Percentiles rank a stretch among this genome's conserved stretches.
Evolutionary conservation across 306 rosid genomes (phyloP).

Genomic region (Dryas alaskensis): DNA sequence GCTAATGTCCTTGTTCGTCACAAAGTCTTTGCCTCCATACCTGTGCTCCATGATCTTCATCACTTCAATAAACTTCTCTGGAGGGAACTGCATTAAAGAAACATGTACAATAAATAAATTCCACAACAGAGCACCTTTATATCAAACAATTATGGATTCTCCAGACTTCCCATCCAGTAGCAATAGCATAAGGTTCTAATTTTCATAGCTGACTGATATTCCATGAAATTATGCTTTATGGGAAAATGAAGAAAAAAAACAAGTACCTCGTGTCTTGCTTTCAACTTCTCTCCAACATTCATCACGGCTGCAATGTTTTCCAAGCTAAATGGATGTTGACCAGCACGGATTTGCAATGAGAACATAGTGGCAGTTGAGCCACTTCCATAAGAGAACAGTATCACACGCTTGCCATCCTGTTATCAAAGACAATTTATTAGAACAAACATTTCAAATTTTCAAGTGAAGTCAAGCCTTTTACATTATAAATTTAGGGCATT

Average conservation of each 20-base stretch:
- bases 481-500: constrained; percentile 15
- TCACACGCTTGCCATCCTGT: constrained; percentile 73
- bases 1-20: constrained; percentile 79
- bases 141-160: background rate
- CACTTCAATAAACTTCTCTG: constrained; percentile 75
- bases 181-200: background rate
- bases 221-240: background rate
- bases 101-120: constrained; percentile 26
- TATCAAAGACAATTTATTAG: constrained; percentile 10
- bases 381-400: constrained; percentile 93
- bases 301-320: constrained; percentile 70
- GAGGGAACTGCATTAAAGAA: constrained; percentile 53
- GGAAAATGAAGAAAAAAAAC: constrained; percentile 10
- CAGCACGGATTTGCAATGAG: constrained; percentile 56
- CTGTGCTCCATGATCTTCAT: constrained; percentile 95
- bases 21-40: constrained; percentile 89
- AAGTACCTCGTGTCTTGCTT: constrained; percentile 89
- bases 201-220: background rate
- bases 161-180: background rate
- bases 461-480: background rate
- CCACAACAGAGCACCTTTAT: background rate
- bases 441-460: background rate
- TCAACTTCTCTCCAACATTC: constrained; percentile 77
- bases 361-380: constrained; percentile 90
- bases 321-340: constrained; percentile 77